Conservation (phyloP, 768 basidiomycete genomes). For the Phaeotremella skinneri region DNA sequence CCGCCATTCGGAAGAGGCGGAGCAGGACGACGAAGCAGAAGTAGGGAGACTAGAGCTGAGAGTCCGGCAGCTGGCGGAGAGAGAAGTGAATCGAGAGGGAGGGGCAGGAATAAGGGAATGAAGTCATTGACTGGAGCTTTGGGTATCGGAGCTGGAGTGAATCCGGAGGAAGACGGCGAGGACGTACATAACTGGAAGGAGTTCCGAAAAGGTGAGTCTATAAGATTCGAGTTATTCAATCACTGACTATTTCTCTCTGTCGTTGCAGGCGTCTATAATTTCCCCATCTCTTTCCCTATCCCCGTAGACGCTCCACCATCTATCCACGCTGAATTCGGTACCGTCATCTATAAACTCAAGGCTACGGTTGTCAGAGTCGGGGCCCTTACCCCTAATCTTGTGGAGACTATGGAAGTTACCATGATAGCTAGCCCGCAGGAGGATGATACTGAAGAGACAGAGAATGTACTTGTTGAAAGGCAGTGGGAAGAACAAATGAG, state of each 20-base stretch:
- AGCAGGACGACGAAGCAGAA: slow-evolving; percentile 27
- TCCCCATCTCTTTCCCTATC: slow-evolving; percentile 86
- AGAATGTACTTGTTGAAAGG: slow-evolving; percentile 75
- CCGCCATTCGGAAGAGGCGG: slow-evolving; percentile 44
- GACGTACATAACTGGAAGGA: slow-evolving; percentile 66
- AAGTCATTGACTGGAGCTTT: slow-evolving; percentile 44
- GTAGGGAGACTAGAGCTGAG: slow-evolving; percentile 10
- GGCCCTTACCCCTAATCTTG: slow-evolving; percentile 69
- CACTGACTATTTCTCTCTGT: slow-evolving; percentile 6
- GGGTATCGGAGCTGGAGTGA: slow-evolving; percentile 38
- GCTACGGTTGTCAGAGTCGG: slow-evolving; percentile 82
- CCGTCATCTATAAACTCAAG: slow-evolving; percentile 73
- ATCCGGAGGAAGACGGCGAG: slow-evolving; percentile 46
- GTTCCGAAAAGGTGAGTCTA: slow-evolving; percentile 71
- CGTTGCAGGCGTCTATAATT: slow-evolving; percentile 76
- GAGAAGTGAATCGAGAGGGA: slow-evolving; percentile 45
- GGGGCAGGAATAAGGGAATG: slow-evolving; percentile 52
- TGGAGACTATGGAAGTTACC: slow-evolving; percentile 67
- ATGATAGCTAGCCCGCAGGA: slow-evolving; percentile 74
- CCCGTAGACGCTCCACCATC: slow-evolving; percentile 76
- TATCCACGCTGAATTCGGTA: slow-evolving; percentile 69
- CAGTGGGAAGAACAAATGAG: slow-evolving; percentile 80
- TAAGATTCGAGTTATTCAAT: neutral
- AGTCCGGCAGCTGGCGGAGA: slow-evolving; percentile 29
- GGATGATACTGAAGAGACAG: slow-evolving; percentile 77